Percentiles rank a stretch among this genome's conserved stretches.
Conservation (phyloP, 2,329 filamentous ascomycete species). For the Coniochaeta ligniaria region DNA sequence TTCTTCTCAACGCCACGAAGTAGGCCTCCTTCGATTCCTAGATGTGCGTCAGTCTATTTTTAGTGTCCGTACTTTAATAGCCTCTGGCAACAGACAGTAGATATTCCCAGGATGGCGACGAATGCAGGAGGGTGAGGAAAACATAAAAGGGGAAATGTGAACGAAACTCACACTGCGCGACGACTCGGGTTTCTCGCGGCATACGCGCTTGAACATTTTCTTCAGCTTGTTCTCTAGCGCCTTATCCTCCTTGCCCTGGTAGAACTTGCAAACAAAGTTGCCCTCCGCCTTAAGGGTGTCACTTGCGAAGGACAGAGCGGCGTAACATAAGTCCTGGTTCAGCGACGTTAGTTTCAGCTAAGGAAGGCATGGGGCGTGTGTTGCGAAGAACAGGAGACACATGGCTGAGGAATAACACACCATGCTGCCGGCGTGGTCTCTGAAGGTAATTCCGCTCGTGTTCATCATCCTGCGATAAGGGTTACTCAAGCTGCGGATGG, state of each 20-base stretch:
- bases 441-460: slow-evolving; percentile 79
- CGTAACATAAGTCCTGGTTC: slow-evolving; percentile 75
- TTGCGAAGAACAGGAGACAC: neutral
- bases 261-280: slow-evolving; percentile 96
- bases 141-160: neutral
- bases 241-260: slow-evolving; percentile 84
- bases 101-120: neutral
- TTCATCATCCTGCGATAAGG: slow-evolving; percentile 99
- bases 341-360: neutral
- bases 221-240: slow-evolving; percentile 66
- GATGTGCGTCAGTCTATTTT: neutral
- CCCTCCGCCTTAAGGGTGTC: slow-evolving; percentile 78
- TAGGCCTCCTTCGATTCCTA: slow-evolving; percentile 81
- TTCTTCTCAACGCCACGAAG: slow-evolving; percentile 73
- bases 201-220: slow-evolving; percentile 70
- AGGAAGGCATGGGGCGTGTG: neutral
- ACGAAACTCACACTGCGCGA: slow-evolving; percentile 66
- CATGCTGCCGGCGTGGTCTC: slow-evolving; percentile 92
- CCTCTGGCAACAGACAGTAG: neutral
- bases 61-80: neutral
- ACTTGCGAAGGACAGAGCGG: slow-evolving; percentile 77
- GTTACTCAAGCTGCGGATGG: slow-evolving; percentile 87
- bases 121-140: neutral
- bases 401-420: slow-evolving; percentile 42
- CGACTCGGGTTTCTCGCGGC: slow-evolving; percentile 84